Percentiles rank a stretch among this genome's conserved stretches.
These are phyloP conservation scores for Cochliopodium minus DNA, from an alignment of 208 protist genomes.

Conservation along the genomic window DNA sequence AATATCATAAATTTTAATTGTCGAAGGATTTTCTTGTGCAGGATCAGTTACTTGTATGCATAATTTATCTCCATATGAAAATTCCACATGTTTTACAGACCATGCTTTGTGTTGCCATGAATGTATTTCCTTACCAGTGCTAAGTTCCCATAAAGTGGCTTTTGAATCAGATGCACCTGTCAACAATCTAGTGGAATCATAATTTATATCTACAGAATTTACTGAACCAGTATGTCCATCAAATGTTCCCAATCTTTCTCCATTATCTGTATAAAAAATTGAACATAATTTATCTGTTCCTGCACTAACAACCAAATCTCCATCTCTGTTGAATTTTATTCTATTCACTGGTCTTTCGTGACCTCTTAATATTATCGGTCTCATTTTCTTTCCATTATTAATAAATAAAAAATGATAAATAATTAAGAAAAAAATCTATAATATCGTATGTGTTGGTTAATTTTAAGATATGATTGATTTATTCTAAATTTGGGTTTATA, in stretches of 20 bases:
- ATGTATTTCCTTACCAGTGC: conserved; percentile 60
- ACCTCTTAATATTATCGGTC: no score
- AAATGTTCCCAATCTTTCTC: conserved; percentile 83
- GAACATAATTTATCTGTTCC: conserved; percentile 66
- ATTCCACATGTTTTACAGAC: conserved; percentile 49
- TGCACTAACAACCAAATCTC: conserved; percentile 85
- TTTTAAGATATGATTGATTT: no score
- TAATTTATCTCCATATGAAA: conserved; percentile 62
- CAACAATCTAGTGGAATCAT: conserved; percentile 52
- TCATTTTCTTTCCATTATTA: no score
- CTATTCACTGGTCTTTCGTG: conserved; percentile 46
- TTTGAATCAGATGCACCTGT: conserved; percentile 52
- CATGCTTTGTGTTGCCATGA: no score
- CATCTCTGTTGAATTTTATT: conserved; percentile 88
- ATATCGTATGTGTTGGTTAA: no score
- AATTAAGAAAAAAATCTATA: no score
- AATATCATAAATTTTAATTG: conserved; percentile 66
- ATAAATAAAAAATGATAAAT: no score
- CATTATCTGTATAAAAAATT: conserved; percentile 76
- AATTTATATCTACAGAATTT: conserved; percentile 70
- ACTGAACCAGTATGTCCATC: conserved; percentile 69
- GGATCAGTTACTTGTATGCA: conserved; percentile 70
- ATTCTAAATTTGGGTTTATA: no score
- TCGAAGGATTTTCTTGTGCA: conserved; percentile 29
- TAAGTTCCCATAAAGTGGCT: conserved; percentile 59